Evolutionary conservation across 1,284 basidiomycete species (phyloP).

Genomic region (Pseudozyma flocculosa): DNA sequence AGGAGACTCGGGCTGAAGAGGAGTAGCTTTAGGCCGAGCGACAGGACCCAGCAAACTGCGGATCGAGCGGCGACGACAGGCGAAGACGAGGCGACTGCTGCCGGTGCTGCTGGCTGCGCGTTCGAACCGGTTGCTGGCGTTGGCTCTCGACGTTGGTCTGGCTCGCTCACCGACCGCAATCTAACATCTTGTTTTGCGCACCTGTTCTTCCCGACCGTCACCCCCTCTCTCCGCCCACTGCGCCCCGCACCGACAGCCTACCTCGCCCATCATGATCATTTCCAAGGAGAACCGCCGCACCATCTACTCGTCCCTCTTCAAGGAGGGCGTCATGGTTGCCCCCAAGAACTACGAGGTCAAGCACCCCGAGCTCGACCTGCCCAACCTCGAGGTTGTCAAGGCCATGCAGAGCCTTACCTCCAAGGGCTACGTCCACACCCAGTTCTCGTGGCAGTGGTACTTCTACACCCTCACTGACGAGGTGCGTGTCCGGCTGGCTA

Average conservation of each 20-base stretch:
- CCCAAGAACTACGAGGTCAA: slow-evolving; percentile 99
- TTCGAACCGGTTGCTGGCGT: too few relatives aligned
- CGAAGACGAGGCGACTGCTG: too few relatives aligned
- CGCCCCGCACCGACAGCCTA: too few relatives aligned
- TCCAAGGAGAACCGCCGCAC: slow-evolving; percentile 57
- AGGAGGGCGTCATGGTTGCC: slow-evolving; percentile 86
- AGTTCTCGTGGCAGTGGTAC: slow-evolving; percentile 64
- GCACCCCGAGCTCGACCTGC: slow-evolving; percentile 94
- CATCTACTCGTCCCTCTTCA: slow-evolving; percentile 57
- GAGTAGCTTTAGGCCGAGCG: too few relatives aligned
- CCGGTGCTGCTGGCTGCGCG: too few relatives aligned
- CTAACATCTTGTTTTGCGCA: too few relatives aligned
- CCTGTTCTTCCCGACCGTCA: too few relatives aligned
- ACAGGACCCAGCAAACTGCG: too few relatives aligned
- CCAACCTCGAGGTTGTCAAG: slow-evolving; percentile 99
- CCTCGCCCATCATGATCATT: slow-evolving; percentile 49
- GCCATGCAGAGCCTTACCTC: slow-evolving; percentile 97
- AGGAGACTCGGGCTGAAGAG: too few relatives aligned
- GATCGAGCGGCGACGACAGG: too few relatives aligned
- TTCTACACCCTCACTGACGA: slow-evolving; percentile 58
- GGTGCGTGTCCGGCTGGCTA: slow-evolving; percentile 11
- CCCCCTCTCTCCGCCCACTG: neutral
- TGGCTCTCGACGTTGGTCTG: too few relatives aligned
- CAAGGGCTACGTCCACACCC: slow-evolving; percentile 93
- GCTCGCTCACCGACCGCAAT: too few relatives aligned